Base-by-base conservation (phyloP, 495 filamentous ascomycete species). In the Pseudevernia furfuracea region DNA sequence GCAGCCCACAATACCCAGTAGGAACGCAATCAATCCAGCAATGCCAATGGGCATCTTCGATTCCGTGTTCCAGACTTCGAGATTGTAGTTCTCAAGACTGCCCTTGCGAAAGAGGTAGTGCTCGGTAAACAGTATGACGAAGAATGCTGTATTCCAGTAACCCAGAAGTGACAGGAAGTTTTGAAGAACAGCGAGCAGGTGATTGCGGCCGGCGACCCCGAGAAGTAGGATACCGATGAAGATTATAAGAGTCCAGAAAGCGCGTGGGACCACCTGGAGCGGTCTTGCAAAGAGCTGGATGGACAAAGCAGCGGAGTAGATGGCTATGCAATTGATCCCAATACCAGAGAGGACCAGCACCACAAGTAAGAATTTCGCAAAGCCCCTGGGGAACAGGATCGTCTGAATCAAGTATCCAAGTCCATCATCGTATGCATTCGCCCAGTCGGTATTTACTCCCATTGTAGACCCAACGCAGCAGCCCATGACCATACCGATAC, bases 131-230 rank as follows among this genome's bases (percentile, higher is more conserved):
- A 88, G 65, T 65, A 87, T 84, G 61, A 81, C 74, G 41, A 82
- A 80, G 70, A 82, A 85, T 3, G 77, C 77, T 17, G 83, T 82
- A 59, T 77, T 79, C 80, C 83, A 85, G 72, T 86, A 87, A 9
- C 84, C 82, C 25, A 87, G 74, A 41, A 85, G 69, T 14, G 78
- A 77, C 30, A 87, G 76, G 71, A 86, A 85, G 63, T 84, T 78
- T 68, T 81, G 74, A 14, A 82, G 68, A 28, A 77, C 77, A 1
- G 66, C 66, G 36, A 76, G 68, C 39, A 82, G 73, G 44, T 74
- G 69, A 46, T 81, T 71, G 28, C 76, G 71, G n/a, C 79, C 80
- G n/a, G 76, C 79, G n/a, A 81, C 66, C 10, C 72, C 74, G 8
- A 81, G 67, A 59, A 74, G 66, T 21, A 77, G 68, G 55, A 80